Evolutionary conservation across 805 yeast genomes (phyloP), one percentile per base, ranked within the genome.

Genomic region (Cyberlindnera veronae): DNA sequence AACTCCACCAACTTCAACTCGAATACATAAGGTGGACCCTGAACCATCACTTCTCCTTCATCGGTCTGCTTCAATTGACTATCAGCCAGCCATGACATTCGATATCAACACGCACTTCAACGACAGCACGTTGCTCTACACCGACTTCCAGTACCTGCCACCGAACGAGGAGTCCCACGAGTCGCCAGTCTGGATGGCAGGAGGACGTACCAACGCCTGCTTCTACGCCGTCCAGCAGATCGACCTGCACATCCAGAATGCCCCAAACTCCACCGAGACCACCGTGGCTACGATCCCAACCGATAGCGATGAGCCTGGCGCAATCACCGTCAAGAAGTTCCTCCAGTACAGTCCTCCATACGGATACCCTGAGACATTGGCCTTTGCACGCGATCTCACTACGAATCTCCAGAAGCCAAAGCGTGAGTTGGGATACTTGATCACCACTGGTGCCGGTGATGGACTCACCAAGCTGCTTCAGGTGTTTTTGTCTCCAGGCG

Each of bases 281-380:
- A 16, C 37, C 6, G 22, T 32, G 9, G 43, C 40, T 11, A 20
- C 39, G 1, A 40, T 39, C 16, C 39, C 37, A 11, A 12, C 26
- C 4, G 7, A 27, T 3, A 32, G 33, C 12, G 35, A 28, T 3
- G 29, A 26, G 6, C 6, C 18, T 1, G 38, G 31, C 2, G 18
- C 27, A 2, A 32, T 37, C 10, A 38, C 39, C 6, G 13, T 36
- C 18, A 13, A 35, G 34, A 38, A 29, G 32, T 46, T 31, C 26
- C 34, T 42, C 15, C 47, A 42, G 20, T 42, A 39, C 18, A 44
- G 27, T 1, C 44, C 45, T 4, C 21, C 24, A 3, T 13, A 30
- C 5, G 98, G 98, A 32, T 84, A 81, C 48, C 75, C 79, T 5
- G 85, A 81, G 51, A 55, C 90, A 32, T 53, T 79, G 24, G 54